A percentile compares a stretch with the other conserved stretches of the same genome.
Evolutionary conservation across 495 filamentous ascomycete species (phyloP).

Genomic region (Penicillium daleae): DNA sequence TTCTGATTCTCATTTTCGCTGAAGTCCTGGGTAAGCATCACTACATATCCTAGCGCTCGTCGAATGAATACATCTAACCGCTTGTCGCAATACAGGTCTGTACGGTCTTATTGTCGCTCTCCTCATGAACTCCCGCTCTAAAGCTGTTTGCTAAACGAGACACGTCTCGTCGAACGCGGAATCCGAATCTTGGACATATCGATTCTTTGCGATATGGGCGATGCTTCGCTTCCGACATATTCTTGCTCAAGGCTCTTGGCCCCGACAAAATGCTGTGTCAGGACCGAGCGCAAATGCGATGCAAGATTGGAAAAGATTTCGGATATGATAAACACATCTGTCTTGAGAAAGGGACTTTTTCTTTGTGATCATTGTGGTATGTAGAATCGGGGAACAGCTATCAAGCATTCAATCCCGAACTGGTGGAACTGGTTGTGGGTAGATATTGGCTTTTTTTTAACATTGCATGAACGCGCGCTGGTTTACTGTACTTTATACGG

Average conservation of each 20-base stretch:
- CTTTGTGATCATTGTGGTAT: slow-evolving; percentile 27
- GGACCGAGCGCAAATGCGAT: slow-evolving; percentile 16
- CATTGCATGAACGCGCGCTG: slow-evolving; percentile 39
- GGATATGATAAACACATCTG: slow-evolving; percentile 31
- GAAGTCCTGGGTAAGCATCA: slow-evolving; percentile 87
- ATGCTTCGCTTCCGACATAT: slow-evolving; percentile 15
- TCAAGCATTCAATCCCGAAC: slow-evolving; percentile 18
- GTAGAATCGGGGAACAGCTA: slow-evolving; percentile 26
- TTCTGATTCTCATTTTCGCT: slow-evolving; percentile 99
- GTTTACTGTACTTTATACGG: slow-evolving; percentile 39
- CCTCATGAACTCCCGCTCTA: slow-evolving; percentile 89
- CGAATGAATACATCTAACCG: background rate
- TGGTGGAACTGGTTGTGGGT: slow-evolving; percentile 29
- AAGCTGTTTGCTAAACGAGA: slow-evolving; percentile 38
- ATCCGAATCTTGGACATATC: slow-evolving; percentile 6
- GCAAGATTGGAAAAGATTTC: slow-evolving; percentile 24
- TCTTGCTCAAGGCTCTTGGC: slow-evolving; percentile 12
- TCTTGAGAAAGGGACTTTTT: slow-evolving; percentile 20
- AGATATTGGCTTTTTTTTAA: slow-evolving; percentile 40
- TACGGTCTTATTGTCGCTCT: slow-evolving; percentile 98
- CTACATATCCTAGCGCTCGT: background rate
- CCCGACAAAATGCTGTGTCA: slow-evolving; percentile 15
- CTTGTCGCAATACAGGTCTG: slow-evolving; percentile 61
- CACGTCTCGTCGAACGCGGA: slow-evolving; percentile 20
- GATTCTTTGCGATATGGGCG: slow-evolving; percentile 4